Base-by-base conservation (phyloP, 495 filamentous ascomycete species). In the Xylaria intraflava region DNA sequence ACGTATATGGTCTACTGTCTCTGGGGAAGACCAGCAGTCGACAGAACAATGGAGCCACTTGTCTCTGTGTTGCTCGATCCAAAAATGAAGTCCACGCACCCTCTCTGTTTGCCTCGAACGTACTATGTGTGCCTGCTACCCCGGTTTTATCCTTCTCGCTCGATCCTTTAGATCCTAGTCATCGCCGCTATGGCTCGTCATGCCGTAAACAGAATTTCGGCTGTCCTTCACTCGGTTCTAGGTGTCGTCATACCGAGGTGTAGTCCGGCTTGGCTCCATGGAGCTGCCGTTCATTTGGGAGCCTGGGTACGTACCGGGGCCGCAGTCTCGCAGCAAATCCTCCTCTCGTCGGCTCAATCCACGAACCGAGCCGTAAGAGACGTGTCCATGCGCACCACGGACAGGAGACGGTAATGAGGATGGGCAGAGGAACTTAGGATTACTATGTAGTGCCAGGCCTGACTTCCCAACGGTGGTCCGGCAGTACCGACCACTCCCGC, bases 1-100 rank as follows among this genome's bases (percentile, higher is more conserved):
- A 26, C 24, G 12, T 47, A 16, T 26, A 16, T 31, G 3, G 6
- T 23, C 20, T 53, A 33, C 41, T 33, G 31, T 30, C 33, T 42
- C 38, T 23, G 11, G 12, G 35, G 17, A 54, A 17, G 10, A 31
- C 36, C 30, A 52, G 12, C 39, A 27, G 52, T 10, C 23, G 30
- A 42, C 17, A 49, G 33, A 33, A 36, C 45, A 49, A 35, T 41
- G 51, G 51, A 41, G 44, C 44, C 51, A 55, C 43, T 39, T 55
- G 44, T 47, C 43, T 54, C 35, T 53, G 39, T 51, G 40, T 46
- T 31, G 39, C 43, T 47, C 38, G 19, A 26, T 19, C 39, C 36
- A 24, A 31, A 17, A 35, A 5, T 17, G 33, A 20, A 49, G 36
- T 42, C 51, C 51, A 35, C 43, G 23, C 14, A 31, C n/a, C 36